Base-by-base conservation (phyloP, 306 rosid genomes). In the Cucumis melo region DNA sequence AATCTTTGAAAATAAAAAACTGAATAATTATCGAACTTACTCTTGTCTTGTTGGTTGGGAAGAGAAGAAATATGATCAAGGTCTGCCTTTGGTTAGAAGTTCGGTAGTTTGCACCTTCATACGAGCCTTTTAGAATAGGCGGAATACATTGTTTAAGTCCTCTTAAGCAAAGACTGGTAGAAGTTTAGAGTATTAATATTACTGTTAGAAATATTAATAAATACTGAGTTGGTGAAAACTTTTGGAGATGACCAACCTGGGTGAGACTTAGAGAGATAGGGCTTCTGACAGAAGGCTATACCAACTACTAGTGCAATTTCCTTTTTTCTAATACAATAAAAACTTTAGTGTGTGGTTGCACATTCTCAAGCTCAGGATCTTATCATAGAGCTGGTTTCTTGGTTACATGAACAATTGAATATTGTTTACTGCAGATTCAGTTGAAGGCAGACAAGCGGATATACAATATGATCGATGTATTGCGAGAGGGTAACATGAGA, bases 401-500 rank as follows among this genome's bases (percentile, higher is more conserved):
- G 76, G 57, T 13, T 41, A 20, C 8, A 44, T 46, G 39, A 44
- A 70, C 21, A 70, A 46, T 23, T 27, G 14, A 75, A 24, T 58
- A 13, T 20, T 73, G 70, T 23, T 58, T 58, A 41, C 32, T 87
- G 85, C 90, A 93, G 96, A 78, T 89, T 84, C 83, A 73, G 54
- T 68, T 78, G 57, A 88, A 81, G 83, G 87, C 86, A 17, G 81
- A 83, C 21, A 88, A 91, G 82, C 83, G 86, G 85, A 62, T 93
- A 73, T 90, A 83, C 81, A 78, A 85, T 77, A 93, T 93, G 96
- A 85, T 91, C 17, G 98, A 90, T 78, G 98, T 91, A 29, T 75
- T 93, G 84, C 82, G 91, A 66, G 96, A 87, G 87, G 95, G 95
- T 32, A 89, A 79, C 77, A 93, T 91, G 95, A 85, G 92, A 71